These are phyloP conservation scores for Pichia sp. DNA, from an alignment of 1,139 yeast genomes.

Conservation along the genomic window DNA sequence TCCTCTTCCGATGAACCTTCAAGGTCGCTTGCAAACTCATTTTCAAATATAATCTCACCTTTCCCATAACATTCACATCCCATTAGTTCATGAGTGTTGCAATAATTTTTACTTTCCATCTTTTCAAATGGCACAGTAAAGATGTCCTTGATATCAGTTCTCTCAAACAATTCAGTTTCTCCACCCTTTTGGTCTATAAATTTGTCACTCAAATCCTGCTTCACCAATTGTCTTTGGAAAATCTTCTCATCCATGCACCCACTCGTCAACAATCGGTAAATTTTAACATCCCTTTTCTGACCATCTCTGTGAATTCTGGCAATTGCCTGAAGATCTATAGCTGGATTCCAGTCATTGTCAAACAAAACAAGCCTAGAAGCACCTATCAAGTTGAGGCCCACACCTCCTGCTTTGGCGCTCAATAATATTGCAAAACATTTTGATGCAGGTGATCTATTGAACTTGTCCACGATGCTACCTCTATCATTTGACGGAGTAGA, in stretches of 20 bases:
- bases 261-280: slow-evolving; percentile 75
- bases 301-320: slow-evolving; percentile 95
- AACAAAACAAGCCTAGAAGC: slow-evolving; percentile 79
- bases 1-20: slow-evolving; percentile 1
- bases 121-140: slow-evolving; percentile 41
- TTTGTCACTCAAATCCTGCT: slow-evolving; percentile 70
- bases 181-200: slow-evolving; percentile 51
- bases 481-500: slow-evolving; percentile 64
- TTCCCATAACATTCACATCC: slow-evolving; percentile 62
- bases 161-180: slow-evolving; percentile 48
- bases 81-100: slow-evolving; percentile 80
- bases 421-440: slow-evolving; percentile 60
- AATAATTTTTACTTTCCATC: slow-evolving; percentile 18
- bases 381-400: slow-evolving; percentile 84
- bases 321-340: slow-evolving; percentile 91
- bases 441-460: slow-evolving; percentile 45
- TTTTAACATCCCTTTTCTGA: slow-evolving; percentile 67
- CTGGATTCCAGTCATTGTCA: slow-evolving; percentile 53
- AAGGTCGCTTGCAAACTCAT: background rate
- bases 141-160: slow-evolving; percentile 64
- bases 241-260: slow-evolving; percentile 96
- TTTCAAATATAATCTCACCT: slow-evolving; percentile 25
- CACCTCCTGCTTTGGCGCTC: slow-evolving; percentile 92
- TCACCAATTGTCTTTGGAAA: slow-evolving; percentile 86
- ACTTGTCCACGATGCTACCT: slow-evolving; percentile 56